Conservation (phyloP, 2,329 filamentous ascomycete species). For the Cladosporium sp. region DNA sequence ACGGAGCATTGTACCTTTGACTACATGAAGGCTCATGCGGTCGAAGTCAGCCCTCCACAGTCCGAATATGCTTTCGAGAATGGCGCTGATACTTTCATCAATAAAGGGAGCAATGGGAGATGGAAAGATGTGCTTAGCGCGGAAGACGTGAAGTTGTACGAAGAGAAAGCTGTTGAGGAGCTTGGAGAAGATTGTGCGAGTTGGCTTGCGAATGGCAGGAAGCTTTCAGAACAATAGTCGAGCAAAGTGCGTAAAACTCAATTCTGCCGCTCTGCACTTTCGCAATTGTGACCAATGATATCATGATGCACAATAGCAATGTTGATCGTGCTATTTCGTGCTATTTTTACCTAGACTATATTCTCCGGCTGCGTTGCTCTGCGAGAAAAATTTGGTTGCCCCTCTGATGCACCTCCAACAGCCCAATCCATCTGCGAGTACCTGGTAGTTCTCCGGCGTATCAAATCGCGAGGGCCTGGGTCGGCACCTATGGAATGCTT, state of each 20-base stretch:
- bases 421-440: background rate
- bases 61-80: background rate
- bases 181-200: slow-evolving; percentile 8
- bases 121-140: slow-evolving; percentile 6
- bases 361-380: background rate
- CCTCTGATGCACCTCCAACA: background rate
- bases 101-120: slow-evolving; percentile 6
- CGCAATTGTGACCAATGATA: too few species aligned
- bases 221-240: background rate
- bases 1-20: slow-evolving; percentile 2
- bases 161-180: slow-evolving; percentile 1
- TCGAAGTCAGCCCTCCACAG: background rate
- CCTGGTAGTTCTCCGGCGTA: background rate
- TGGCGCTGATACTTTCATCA: background rate
- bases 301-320: too few species aligned
- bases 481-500: background rate
- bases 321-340: too few species aligned
- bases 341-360: background rate
- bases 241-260: background rate
- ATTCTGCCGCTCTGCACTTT: too few species aligned
- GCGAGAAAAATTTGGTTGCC: background rate
- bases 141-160: slow-evolving; percentile 1
- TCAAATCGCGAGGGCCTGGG: background rate
- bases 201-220: slow-evolving; percentile 6
- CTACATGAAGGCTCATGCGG: slow-evolving; percentile 5